phyloP scores from a whole-genome alignment of 1,284 basidiomycete genomes.

The Leccinum griseonigrum region DNA sequence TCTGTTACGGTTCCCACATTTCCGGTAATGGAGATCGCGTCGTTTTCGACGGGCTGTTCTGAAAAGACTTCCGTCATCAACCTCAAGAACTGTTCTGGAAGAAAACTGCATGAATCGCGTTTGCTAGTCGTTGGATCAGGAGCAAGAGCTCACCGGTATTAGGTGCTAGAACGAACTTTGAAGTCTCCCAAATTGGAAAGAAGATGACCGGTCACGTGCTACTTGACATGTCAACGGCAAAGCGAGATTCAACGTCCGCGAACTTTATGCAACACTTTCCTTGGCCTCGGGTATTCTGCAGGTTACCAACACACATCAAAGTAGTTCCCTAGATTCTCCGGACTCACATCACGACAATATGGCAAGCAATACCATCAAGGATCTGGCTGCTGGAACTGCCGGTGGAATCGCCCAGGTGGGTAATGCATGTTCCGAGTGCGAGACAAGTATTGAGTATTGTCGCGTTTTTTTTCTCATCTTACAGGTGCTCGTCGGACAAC shows the following conservation, averaged over 20 bases:
- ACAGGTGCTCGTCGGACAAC: slow-evolving; percentile 88
- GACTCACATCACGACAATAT: slow-evolving; percentile 29
- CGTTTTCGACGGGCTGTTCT: slow-evolving; percentile 6
- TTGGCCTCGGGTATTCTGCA: neutral
- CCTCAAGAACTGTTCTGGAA: slow-evolving; percentile 5
- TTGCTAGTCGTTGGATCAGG: slow-evolving; percentile 6
- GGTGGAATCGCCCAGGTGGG: slow-evolving; percentile 87
- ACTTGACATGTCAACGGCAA: neutral
- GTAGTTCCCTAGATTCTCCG: neutral
- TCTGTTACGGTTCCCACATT: slow-evolving; percentile 7
- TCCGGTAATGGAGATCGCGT: slow-evolving; percentile 2
- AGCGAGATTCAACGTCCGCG: slow-evolving; percentile 19
- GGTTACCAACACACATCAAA: neutral
- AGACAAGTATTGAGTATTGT: slow-evolving; percentile 4
- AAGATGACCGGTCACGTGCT: slow-evolving; percentile 19
- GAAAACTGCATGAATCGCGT: slow-evolving; percentile 12
- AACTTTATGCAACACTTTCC: slow-evolving; percentile 8
- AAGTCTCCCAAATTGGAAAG: slow-evolving; percentile 13
- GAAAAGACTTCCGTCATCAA: slow-evolving; percentile 15
- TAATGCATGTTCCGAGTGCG: neutral
- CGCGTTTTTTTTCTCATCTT: neutral
- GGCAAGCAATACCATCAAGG: slow-evolving; percentile 60
- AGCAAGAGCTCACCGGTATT: slow-evolving; percentile 12
- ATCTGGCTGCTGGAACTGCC: slow-evolving; percentile 80
- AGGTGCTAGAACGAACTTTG: neutral